These are phyloP conservation scores for Aspergillus phoenicis DNA, from an alignment of 2,329 filamentous ascomycete genomes.

Conservation along the genomic window DNA sequence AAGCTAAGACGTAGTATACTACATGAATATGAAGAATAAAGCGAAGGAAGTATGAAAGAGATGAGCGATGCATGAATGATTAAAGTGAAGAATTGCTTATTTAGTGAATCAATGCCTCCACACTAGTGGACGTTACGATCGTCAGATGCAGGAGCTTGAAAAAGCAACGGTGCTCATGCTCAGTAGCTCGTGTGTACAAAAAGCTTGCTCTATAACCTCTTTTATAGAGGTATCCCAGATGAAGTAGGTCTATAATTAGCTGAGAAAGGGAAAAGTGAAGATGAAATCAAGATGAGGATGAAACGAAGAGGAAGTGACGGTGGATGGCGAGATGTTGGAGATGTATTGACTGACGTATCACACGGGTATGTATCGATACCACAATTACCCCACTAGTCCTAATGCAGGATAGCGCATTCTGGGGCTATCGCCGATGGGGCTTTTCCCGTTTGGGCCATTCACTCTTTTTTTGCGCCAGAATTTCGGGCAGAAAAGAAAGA, in stretches of 20 bases:
- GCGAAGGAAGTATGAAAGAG: constrained; percentile 1
- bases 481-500: neutral
- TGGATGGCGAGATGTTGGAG: neutral
- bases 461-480: constrained; percentile 18
- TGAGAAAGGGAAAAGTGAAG: neutral
- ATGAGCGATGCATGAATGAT: neutral
- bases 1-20: constrained; percentile 15
- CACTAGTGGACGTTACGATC: neutral
- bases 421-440: constrained; percentile 27
- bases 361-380: constrained; percentile 1
- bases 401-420: constrained; percentile 9
- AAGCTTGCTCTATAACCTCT: neutral
- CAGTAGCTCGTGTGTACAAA: neutral
- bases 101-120: too few species aligned
- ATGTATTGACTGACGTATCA: neutral
- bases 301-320: neutral
- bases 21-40: constrained; percentile 11
- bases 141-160: neutral
- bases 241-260: neutral
- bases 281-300: neutral
- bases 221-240: neutral
- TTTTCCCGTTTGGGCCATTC: constrained; percentile 11
- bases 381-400: constrained; percentile 13
- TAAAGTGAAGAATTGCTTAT: neutral
- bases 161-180: neutral